These are phyloP conservation scores for Aspergillus carbonarius DNA, from an alignment of 2,329 filamentous ascomycete species.

Conservation along the genomic window DNA sequence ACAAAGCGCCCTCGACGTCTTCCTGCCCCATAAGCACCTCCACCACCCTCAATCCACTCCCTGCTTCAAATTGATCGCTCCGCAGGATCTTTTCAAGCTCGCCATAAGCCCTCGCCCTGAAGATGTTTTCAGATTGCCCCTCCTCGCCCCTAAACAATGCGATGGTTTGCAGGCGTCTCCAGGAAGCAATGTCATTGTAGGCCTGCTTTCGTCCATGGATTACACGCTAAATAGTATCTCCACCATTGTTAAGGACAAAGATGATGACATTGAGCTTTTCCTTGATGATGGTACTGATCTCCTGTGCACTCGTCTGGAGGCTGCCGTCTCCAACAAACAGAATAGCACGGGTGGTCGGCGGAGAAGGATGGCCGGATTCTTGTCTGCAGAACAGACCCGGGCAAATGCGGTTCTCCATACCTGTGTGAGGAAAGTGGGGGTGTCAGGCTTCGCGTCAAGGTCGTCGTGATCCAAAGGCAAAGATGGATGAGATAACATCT, in stretches of 20 bases:
- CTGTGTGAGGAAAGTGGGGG: conserved; percentile 39
- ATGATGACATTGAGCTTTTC: conserved; percentile 51
- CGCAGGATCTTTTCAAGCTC: conserved; percentile 46
- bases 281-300: conserved; percentile 63
- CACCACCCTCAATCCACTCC: conserved; percentile 42
- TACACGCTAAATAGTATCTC: conserved; percentile 59
- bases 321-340: conserved; percentile 64
- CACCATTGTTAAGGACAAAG: conserved; percentile 60
- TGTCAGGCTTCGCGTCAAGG: conserved; percentile 27
- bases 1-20: conserved; percentile 36
- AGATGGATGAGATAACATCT: conserved; percentile 49
- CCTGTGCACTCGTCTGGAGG: conserved; percentile 66
- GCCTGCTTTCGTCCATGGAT: conserved; percentile 55
- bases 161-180: conserved; percentile 53
- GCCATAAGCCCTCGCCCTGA: conserved; percentile 45
- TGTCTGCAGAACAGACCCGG: conserved; percentile 47
- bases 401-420: conserved; percentile 43
- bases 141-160: conserved; percentile 49
- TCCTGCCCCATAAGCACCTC: conserved; percentile 44
- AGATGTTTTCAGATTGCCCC: conserved; percentile 39
- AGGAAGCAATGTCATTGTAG: conserved; percentile 58
- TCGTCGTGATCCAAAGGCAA: conserved; percentile 50
- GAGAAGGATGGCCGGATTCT: conserved; percentile 50
- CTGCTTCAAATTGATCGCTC: conserved; percentile 37
- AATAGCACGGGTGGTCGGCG: conserved; percentile 54